phyloP scores from a whole-genome alignment of 768 basidiomycete genomes.

The Xerocomus brunneocitrinus region DNA sequence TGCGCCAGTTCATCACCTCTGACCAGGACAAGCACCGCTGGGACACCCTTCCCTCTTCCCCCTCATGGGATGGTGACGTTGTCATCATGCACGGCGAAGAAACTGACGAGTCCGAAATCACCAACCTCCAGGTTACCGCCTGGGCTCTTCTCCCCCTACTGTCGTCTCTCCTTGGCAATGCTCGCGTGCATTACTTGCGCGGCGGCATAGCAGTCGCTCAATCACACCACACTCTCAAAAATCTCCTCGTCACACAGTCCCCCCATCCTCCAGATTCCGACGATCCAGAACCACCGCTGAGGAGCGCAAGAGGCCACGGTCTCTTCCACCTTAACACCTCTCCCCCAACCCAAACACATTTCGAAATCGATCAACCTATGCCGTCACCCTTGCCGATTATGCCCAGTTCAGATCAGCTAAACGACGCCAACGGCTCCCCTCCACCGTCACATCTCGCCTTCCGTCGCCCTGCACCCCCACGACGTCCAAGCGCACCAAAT shows the following conservation, averaged over 20 bases:
- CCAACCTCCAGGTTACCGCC: constrained; percentile 51
- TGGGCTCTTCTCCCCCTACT: constrained; percentile 71
- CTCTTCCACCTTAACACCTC: constrained; percentile 67
- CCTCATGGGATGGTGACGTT: constrained; percentile 64
- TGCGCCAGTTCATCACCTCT: constrained; percentile 80
- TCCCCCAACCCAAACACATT: constrained; percentile 46
- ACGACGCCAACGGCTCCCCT: constrained; percentile 55
- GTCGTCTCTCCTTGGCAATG: constrained; percentile 50
- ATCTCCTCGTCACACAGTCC: constrained; percentile 38
- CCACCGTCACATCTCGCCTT: constrained; percentile 63
- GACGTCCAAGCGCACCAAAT: constrained; percentile 60
- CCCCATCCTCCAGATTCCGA: constrained; percentile 13
- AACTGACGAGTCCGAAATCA: constrained; percentile 63
- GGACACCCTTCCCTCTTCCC: constrained; percentile 51
- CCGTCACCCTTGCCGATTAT: constrained; percentile 55
- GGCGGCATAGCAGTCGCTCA: constrained; percentile 67
- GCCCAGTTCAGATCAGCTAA: constrained; percentile 39
- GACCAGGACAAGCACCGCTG: constrained; percentile 67
- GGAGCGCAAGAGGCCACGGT: constrained; percentile 39
- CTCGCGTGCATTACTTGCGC: constrained; percentile 61
- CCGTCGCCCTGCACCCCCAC: constrained; percentile 44
- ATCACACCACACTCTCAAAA: constrained; percentile 51
- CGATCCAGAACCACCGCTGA: constrained; percentile 17
- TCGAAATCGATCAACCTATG: constrained; percentile 54
- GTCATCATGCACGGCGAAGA: constrained; percentile 75